phyloP scores from a whole-genome alignment of 192 early-diverging fungal species.

The Coemansia sp. region DNA sequence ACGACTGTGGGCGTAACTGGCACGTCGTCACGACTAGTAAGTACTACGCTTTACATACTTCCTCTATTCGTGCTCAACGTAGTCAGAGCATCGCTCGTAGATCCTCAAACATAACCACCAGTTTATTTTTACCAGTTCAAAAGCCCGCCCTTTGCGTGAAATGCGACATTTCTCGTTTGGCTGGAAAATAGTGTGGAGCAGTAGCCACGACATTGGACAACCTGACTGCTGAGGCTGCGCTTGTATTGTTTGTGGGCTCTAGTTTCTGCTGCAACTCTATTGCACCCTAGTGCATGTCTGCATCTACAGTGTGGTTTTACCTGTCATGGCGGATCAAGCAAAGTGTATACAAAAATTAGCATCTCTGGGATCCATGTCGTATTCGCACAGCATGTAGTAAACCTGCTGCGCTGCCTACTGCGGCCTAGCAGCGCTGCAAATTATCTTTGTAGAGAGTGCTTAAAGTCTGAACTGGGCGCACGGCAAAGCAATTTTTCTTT shows the following conservation, averaged over 20 bases:
- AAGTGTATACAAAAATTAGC: background rate
- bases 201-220: background rate
- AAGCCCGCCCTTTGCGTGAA: background rate
- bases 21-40: conserved; percentile 2
- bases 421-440: background rate
- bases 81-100: background rate
- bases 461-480: background rate
- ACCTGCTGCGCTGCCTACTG: background rate
- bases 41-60: background rate
- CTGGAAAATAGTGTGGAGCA: background rate
- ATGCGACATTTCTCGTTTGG: background rate
- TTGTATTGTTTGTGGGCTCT: background rate
- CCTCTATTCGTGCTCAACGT: background rate
- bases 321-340: background rate
- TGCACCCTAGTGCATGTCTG: background rate
- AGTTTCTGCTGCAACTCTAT: background rate
- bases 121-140: conserved; percentile 1
- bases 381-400: background rate
- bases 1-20: background rate
- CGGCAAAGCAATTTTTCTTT: background rate
- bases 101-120: background rate
- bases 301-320: background rate
- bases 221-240: background rate
- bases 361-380: background rate
- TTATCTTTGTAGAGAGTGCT: conserved; percentile 1